phyloP scores from a whole-genome alignment of 1,139 yeast species.

The Sugiyamaella grinbergsii region DNA sequence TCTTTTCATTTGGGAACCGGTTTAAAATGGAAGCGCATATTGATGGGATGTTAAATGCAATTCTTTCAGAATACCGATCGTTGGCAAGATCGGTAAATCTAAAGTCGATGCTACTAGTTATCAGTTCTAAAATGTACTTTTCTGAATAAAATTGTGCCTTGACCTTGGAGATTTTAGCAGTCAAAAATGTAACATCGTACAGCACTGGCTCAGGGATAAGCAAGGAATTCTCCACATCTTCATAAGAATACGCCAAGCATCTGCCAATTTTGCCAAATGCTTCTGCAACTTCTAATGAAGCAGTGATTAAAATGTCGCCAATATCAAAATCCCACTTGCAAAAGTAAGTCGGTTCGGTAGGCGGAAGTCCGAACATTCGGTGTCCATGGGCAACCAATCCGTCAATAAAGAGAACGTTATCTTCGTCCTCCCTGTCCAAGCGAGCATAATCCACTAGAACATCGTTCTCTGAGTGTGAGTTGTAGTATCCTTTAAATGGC shows the following conservation, averaged over 20 bases:
- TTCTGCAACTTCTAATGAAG: slow-evolving; percentile 53
- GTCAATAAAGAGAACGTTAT: slow-evolving; percentile 50
- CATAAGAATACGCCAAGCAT: slow-evolving; percentile 62
- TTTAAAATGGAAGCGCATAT: slow-evolving; percentile 45
- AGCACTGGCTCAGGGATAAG: slow-evolving; percentile 57
- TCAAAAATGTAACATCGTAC: slow-evolving; percentile 67
- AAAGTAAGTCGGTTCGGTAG: slow-evolving; percentile 79
- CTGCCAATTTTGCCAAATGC: slow-evolving; percentile 50
- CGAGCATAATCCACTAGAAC: slow-evolving; percentile 31
- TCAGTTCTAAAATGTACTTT: slow-evolving; percentile 37
- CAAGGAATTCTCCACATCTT: slow-evolving; percentile 75
- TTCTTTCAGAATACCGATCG: slow-evolving; percentile 58
- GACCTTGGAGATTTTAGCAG: slow-evolving; percentile 40
- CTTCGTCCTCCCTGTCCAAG: slow-evolving; percentile 4
- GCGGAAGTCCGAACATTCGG: slow-evolving; percentile 90
- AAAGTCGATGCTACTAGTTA: slow-evolving; percentile 46
- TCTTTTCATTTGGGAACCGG: slow-evolving; percentile 29
- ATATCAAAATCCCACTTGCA: slow-evolving; percentile 87
- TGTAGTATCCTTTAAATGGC: slow-evolving; percentile 41
- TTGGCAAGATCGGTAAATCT: slow-evolving; percentile 71
- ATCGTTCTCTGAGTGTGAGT: slow-evolving; percentile 28
- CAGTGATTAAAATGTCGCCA: slow-evolving; percentile 59
- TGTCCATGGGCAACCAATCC: slow-evolving; percentile 79
- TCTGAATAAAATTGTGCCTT: slow-evolving; percentile 41
- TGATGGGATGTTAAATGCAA: slow-evolving; percentile 54